phyloP scores from a whole-genome alignment of 495 filamentous ascomycete genomes.

The Penicillium canescens region DNA sequence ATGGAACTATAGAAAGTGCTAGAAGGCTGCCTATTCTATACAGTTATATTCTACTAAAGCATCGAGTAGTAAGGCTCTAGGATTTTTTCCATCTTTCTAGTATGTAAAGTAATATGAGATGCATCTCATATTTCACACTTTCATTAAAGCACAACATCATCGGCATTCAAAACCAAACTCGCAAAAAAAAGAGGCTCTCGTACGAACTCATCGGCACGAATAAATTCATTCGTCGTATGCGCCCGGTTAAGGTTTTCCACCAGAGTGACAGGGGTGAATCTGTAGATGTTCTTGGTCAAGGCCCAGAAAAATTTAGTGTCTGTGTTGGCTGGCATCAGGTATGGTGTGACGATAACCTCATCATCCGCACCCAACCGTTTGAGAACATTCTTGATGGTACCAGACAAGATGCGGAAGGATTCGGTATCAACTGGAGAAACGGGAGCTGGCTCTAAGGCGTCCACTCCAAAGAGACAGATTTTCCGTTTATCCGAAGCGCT shows the following conservation, averaged over 20 bases:
- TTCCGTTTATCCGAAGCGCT: slow-evolving; percentile 32
- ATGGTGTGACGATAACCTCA: slow-evolving; percentile 51
- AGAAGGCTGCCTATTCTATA: no score
- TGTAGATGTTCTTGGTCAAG: slow-evolving; percentile 56
- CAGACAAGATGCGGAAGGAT: slow-evolving; percentile 46
- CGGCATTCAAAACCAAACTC: slow-evolving; percentile 17
- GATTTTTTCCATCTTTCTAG: background rate
- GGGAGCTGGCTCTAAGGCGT: slow-evolving; percentile 47
- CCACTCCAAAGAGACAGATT: slow-evolving; percentile 22
- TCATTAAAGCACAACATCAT: slow-evolving; percentile 10
- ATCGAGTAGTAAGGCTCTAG: background rate
- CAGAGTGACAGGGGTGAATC: slow-evolving; percentile 42
- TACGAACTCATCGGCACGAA: slow-evolving; percentile 23
- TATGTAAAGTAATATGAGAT: background rate
- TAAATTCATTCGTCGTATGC: slow-evolving; percentile 53
- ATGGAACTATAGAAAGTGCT: no score
- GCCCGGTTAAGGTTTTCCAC: slow-evolving; percentile 38
- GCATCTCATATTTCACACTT: background rate
- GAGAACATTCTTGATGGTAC: slow-evolving; percentile 55
- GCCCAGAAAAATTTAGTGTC: slow-evolving; percentile 63
- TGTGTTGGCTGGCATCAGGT: slow-evolving; percentile 63
- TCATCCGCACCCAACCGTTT: slow-evolving; percentile 42
- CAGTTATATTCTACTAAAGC: no score
- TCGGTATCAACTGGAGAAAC: slow-evolving; percentile 50
- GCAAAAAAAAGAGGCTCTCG: slow-evolving; percentile 16